These are phyloP conservation scores for Heterococcus sp. DNA, from an alignment of 108 stramenopile species.

Conservation along the genomic window DNA sequence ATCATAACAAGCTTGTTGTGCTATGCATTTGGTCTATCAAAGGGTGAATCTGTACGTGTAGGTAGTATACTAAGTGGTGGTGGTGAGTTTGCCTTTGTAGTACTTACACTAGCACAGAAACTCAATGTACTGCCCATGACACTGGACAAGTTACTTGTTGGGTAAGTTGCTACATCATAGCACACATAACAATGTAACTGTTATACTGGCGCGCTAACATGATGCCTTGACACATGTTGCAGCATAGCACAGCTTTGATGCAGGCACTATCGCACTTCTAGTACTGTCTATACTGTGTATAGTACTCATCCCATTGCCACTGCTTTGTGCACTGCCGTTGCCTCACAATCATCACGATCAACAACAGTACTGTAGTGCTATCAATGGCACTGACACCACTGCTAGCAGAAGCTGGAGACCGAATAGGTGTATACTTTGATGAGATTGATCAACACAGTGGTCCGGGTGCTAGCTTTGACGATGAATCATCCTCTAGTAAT, in stretches of 20 bases:
- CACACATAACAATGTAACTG: no score
- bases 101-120: constrained; percentile 29
- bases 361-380: constrained; percentile 25
- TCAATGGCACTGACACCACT: constrained; percentile 50
- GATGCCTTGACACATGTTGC: no score
- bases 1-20: constrained; percentile 29
- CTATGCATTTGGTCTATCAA: constrained; percentile 31
- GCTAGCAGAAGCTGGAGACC: neutral
- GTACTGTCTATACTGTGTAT: no score
- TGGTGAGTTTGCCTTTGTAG: constrained; percentile 51
- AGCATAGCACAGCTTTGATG: no score
- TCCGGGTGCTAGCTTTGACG: neutral
- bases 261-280: no score
- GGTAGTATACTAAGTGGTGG: constrained; percentile 43
- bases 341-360: no score
- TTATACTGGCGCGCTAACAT: no score
- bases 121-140: neutral
- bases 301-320: no score
- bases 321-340: no score
- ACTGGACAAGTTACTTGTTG: neutral
- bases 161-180: no score
- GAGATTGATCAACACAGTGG: neutral
- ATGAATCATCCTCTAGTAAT: neutral
- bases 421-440: neutral
- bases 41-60: constrained; percentile 43